Conservation (phyloP, 129 eudicot genomes). For the Centella asiatica region DNA sequence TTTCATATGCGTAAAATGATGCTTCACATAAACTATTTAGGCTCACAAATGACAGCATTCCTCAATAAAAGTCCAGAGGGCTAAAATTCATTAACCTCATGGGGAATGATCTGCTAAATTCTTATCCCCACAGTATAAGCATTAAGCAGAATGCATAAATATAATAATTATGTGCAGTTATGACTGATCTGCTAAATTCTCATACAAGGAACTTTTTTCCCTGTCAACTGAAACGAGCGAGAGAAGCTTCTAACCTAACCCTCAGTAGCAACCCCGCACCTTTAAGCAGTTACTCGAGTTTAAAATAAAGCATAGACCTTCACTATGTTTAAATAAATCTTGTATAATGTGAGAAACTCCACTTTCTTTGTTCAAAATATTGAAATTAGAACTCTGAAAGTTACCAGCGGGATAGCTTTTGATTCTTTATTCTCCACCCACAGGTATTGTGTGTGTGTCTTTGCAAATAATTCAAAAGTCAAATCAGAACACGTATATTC, state of each 20-base stretch:
- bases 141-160: no score
- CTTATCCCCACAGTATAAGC: no score
- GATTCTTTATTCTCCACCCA: background rate
- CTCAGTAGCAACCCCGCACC: background rate
- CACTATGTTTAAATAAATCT: background rate
- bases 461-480: background rate
- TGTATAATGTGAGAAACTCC: background rate
- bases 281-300: background rate
- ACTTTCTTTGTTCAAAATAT: background rate
- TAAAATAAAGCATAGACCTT: background rate
- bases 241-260: background rate
- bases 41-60: background rate
- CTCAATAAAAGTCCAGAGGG: no score
- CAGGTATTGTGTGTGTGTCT: background rate
- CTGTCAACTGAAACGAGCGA: background rate
- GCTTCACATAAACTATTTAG: no score
- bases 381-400: no score
- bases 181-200: no score
- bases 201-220: background rate
- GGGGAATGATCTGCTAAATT: no score
- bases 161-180: no score
- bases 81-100: no score
- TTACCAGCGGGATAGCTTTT: background rate
- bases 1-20: no score
- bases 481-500: slow-evolving; percentile 1